Conservation (phyloP, 2,329 filamentous ascomycete species). For the Scleromitrula shiraiana region DNA sequence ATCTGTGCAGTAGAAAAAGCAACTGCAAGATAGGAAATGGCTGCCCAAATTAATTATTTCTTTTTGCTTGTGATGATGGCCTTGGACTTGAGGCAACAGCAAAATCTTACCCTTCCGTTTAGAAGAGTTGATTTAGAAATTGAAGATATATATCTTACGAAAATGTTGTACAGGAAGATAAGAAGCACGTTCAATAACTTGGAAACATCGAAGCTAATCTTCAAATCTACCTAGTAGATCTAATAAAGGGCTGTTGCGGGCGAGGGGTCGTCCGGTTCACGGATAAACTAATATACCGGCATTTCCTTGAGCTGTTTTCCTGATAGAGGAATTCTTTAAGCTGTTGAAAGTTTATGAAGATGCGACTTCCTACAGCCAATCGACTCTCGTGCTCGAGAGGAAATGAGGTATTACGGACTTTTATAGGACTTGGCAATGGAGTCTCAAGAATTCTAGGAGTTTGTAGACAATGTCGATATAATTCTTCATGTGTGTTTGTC, state of each 20-base stretch:
- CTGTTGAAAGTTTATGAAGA: constrained; percentile 6
- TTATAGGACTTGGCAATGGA: constrained; percentile 21
- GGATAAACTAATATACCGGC: background rate
- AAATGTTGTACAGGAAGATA: background rate
- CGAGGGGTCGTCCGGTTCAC: no score
- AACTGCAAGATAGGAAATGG: background rate
- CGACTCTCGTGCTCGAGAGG: constrained; percentile 15
- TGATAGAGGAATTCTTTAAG: background rate
- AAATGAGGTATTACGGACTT: constrained; percentile 2
- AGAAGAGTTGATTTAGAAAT: background rate
- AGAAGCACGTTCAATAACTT: background rate
- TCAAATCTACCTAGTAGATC: no score
- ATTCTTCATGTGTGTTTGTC: constrained; percentile 20
- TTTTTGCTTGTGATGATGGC: constrained; percentile 1
- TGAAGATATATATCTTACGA: background rate
- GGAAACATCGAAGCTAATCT: no score
- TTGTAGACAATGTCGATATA: constrained; percentile 25
- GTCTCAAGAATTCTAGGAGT: constrained; percentile 12
- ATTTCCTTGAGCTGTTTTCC: background rate
- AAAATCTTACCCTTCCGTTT: background rate
- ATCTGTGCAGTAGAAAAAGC: background rate
- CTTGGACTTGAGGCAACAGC: background rate
- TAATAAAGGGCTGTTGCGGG: no score
- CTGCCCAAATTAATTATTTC: background rate
- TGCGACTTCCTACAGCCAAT: constrained; percentile 20